phyloP scores from a whole-genome alignment of 2,329 filamentous ascomycete genomes.

The Metarhizium album region DNA sequence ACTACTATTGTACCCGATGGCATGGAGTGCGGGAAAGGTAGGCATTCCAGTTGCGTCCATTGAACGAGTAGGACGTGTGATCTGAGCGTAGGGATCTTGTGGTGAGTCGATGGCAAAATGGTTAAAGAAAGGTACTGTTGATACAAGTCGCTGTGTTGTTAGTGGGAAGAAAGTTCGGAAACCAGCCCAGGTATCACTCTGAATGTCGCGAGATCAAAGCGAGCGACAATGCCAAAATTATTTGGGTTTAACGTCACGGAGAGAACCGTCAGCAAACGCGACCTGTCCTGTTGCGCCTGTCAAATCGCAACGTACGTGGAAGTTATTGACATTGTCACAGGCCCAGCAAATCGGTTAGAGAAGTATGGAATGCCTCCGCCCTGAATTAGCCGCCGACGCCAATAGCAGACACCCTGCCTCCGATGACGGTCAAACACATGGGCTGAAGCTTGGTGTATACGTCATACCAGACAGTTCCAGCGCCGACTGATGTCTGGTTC shows the following conservation, averaged over 20 bases:
- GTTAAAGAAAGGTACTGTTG: constrained; percentile 14
- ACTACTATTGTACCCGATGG: too few species aligned
- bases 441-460: constrained; percentile 12
- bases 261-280: constrained; percentile 32
- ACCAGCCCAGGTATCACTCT: constrained; percentile 28
- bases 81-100: constrained; percentile 12
- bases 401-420: constrained; percentile 12
- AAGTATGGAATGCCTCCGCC: constrained; percentile 17
- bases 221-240: constrained; percentile 45
- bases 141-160: constrained; percentile 12
- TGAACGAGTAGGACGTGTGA: not conserved
- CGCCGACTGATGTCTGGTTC: constrained; percentile 9
- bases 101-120: constrained; percentile 12
- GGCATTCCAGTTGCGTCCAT: too few species aligned
- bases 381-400: constrained; percentile 15
- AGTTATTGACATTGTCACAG: constrained; percentile 14
- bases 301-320: not conserved
- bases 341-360: constrained; percentile 12
- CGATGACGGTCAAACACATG: constrained; percentile 12
- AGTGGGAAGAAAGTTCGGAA: constrained; percentile 8
- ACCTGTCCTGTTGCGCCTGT: constrained; percentile 21
- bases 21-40: too few species aligned
- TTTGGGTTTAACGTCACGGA: constrained; percentile 32
- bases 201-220: constrained; percentile 31
- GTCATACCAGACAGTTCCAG: constrained; percentile 13